phyloP scores from a whole-genome alignment of 1,284 basidiomycete genomes.

The Austroboletus olivaceoglutinosus region DNA sequence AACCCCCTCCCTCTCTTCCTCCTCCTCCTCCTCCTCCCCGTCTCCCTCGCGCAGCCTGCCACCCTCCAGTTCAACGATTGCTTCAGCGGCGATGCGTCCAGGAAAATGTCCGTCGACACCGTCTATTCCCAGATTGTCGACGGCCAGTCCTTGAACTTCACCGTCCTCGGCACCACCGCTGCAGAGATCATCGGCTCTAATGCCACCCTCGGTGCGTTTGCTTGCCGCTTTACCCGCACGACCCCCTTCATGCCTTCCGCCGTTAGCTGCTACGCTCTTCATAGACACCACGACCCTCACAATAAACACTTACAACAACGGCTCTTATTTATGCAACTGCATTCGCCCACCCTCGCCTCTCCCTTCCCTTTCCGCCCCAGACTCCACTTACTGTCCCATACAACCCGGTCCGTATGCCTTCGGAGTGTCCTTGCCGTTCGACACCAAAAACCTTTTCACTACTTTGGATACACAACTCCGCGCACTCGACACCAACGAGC shows the following conservation, averaged over 20 bases:
- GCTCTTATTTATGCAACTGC: slow-evolving; percentile 71
- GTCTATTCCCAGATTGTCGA: slow-evolving; percentile 74
- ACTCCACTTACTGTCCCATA: slow-evolving; percentile 70
- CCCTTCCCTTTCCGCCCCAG: slow-evolving; percentile 34
- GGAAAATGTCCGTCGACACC: slow-evolving; percentile 64
- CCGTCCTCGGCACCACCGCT: slow-evolving; percentile 59
- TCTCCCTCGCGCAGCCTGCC: slow-evolving; percentile 46
- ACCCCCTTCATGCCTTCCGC: not conserved
- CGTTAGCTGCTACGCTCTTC: slow-evolving; percentile 73
- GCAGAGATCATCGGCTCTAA: slow-evolving; percentile 59
- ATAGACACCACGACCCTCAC: slow-evolving; percentile 78
- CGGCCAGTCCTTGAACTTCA: slow-evolving; percentile 59
- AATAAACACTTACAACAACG: slow-evolving; percentile 67
- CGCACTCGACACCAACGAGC: slow-evolving; percentile 80
- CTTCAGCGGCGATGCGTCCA: slow-evolving; percentile 50
- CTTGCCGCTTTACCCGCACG: slow-evolving; percentile 1
- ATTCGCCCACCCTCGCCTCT: slow-evolving; percentile 74
- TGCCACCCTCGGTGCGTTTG: slow-evolving; percentile 56
- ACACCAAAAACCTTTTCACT: slow-evolving; percentile 69
- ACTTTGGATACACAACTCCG: slow-evolving; percentile 84
- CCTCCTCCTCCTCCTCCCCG: slow-evolving; percentile 22
- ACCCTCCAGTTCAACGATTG: slow-evolving; percentile 57
- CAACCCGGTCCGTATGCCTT: slow-evolving; percentile 77
- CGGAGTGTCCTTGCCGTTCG: slow-evolving; percentile 73
- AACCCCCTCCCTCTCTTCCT: slow-evolving; percentile 1